These are phyloP conservation scores for Saccharomycopsis javanensis DNA, from an alignment of 805 yeast species.

Conservation along the genomic window DNA sequence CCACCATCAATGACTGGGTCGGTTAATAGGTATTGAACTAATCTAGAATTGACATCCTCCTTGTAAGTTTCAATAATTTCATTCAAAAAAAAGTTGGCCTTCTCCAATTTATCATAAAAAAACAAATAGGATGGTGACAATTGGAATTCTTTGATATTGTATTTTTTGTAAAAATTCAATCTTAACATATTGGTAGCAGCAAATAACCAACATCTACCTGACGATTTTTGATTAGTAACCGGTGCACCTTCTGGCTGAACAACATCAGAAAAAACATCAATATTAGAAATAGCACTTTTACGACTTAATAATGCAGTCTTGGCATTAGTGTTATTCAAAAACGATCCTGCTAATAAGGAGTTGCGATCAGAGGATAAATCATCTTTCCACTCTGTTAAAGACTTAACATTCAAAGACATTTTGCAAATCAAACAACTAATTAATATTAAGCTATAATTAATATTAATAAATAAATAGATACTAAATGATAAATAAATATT, in stretches of 20 bases:
- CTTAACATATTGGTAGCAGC: constrained; percentile 73
- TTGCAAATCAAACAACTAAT: background rate
- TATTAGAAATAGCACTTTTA: constrained; percentile 23
- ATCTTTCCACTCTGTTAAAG: constrained; percentile 4
- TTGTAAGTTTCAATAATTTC: constrained; percentile 61
- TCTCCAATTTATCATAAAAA: constrained; percentile 81
- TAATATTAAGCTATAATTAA: background rate
- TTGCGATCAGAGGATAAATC: constrained; percentile 5
- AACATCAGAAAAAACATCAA: constrained; percentile 32
- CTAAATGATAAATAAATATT: background rate
- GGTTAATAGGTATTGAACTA: constrained; percentile 52
- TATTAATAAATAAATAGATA: background rate
- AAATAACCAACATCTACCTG: constrained; percentile 86
- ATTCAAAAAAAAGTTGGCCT: constrained; percentile 70
- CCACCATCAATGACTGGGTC: constrained; percentile 80
- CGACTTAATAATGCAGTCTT: constrained; percentile 32
- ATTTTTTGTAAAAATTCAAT: constrained; percentile 46
- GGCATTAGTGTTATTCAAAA: constrained; percentile 25
- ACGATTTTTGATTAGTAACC: constrained; percentile 59
- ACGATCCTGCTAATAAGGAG: constrained; percentile 7
- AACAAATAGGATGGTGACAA: constrained; percentile 69
- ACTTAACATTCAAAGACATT: constrained; percentile 1
- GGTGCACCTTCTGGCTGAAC: constrained; percentile 49
- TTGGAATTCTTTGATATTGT: constrained; percentile 60
- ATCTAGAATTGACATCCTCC: constrained; percentile 58